Percentiles rank a stretch among this genome's conserved stretches.
Conservation (phyloP, 1,139 yeast species). For the Yamadazyma friedrichii region DNA sequence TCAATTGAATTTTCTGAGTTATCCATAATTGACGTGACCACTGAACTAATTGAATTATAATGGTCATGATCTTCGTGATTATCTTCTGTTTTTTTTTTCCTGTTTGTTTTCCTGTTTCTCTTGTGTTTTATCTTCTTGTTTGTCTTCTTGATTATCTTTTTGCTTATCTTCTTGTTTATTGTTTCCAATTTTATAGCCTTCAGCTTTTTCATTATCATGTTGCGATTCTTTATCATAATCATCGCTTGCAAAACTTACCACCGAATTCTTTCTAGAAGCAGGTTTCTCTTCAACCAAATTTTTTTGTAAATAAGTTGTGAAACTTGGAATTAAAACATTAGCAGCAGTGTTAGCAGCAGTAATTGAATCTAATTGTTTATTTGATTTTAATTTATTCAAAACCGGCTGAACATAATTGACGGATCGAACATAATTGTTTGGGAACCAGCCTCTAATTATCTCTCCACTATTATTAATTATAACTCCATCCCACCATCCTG, state of each 20-base stretch:
- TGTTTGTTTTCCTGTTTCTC: slow-evolving; percentile 3
- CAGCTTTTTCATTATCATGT: background rate
- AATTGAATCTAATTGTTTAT: slow-evolving; percentile 43
- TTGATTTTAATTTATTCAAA: slow-evolving; percentile 36
- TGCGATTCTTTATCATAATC: slow-evolving; percentile 17
- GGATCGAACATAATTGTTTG: slow-evolving; percentile 54
- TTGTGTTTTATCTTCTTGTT: background rate
- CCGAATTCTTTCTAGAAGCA: slow-evolving; percentile 43
- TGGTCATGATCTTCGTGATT: slow-evolving; percentile 4
- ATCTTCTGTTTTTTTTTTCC: background rate
- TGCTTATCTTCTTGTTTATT: background rate
- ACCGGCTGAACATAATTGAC: slow-evolving; percentile 50
- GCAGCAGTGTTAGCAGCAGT: slow-evolving; percentile 55
- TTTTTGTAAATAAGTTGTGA: slow-evolving; percentile 40
- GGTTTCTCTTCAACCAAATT: slow-evolving; percentile 32
- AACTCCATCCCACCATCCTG: slow-evolving; percentile 83
- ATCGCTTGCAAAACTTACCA: slow-evolving; percentile 48
- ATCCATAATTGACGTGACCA: slow-evolving; percentile 9
- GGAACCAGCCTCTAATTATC: slow-evolving; percentile 71
- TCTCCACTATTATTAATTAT: slow-evolving; percentile 39
- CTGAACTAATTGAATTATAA: slow-evolving; percentile 10
- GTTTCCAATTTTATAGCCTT: background rate
- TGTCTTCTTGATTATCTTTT: background rate
- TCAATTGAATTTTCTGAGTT: slow-evolving; percentile 4
- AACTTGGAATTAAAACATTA: slow-evolving; percentile 46